Evolutionary conservation across 2,329 filamentous ascomycete genomes (phyloP).

Genomic region (Calonectria fujianensis): DNA sequence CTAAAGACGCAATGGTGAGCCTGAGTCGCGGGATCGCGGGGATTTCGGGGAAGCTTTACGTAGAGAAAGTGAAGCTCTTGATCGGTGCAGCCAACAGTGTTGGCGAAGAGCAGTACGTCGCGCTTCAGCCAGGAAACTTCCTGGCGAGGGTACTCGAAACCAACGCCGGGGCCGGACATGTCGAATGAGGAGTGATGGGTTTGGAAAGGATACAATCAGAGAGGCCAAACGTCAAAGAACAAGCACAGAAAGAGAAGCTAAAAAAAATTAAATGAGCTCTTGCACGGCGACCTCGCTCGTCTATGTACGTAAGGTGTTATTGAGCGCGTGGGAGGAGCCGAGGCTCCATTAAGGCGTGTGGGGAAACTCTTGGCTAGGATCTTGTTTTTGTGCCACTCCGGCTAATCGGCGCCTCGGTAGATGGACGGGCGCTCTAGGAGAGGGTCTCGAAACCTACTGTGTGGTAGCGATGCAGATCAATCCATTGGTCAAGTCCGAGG

Average conservation of each 20-base stretch:
- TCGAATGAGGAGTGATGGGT: not conserved
- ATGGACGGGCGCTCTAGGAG: not conserved
- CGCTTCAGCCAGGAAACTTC: slow-evolving; percentile 91
- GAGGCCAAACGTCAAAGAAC: not conserved
- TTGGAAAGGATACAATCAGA: not conserved
- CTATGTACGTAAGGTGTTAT: slow-evolving; percentile 27
- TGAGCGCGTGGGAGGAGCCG: slow-evolving; percentile 22
- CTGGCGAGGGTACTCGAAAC: slow-evolving; percentile 75
- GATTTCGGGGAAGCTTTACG: slow-evolving; percentile 66
- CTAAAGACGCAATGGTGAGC: slow-evolving; percentile 85
- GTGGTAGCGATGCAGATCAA: not conserved
- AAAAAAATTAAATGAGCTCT: slow-evolving; percentile 16
- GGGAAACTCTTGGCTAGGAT: slow-evolving; percentile 27
- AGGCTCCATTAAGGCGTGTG: slow-evolving; percentile 27
- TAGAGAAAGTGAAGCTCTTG: slow-evolving; percentile 78
- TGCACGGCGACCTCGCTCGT: slow-evolving; percentile 18
- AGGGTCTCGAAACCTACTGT: not conserved
- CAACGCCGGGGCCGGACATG: slow-evolving; percentile 16
- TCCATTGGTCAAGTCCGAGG: not conserved
- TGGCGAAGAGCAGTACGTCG: slow-evolving; percentile 91
- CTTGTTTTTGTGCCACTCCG: slow-evolving; percentile 14
- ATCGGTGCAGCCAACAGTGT: slow-evolving; percentile 88
- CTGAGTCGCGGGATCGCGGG: not conserved
- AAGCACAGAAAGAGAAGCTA: slow-evolving; percentile 2
- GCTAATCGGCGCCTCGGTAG: slow-evolving; percentile 2